phyloP scores from a whole-genome alignment of 2,329 filamentous ascomycete genomes.

The Sodiomyces alkalinus region DNA sequence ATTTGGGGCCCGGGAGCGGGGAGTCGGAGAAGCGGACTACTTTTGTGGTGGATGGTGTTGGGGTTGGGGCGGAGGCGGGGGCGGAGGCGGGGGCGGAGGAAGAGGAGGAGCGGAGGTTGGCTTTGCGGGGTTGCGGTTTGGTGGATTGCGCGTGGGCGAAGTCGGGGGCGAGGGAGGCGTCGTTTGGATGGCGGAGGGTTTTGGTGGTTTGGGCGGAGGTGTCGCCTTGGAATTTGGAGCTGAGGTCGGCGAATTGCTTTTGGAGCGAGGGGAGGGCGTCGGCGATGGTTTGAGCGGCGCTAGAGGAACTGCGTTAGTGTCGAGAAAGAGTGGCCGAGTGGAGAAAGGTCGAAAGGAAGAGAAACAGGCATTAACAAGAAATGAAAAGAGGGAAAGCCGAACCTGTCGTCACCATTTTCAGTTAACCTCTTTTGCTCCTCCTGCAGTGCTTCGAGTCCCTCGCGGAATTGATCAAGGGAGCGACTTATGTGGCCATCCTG shows the following conservation, averaged over 20 bases:
- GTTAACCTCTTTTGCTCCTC: slow-evolving; percentile 48
- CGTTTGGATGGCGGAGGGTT: slow-evolving; percentile 46
- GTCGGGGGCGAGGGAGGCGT: slow-evolving; percentile 44
- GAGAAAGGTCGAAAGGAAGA: too few species aligned
- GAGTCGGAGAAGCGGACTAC: slow-evolving; percentile 78
- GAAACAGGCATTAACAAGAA: too few species aligned
- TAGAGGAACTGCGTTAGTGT: slow-evolving; percentile 8
- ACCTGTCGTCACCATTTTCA: slow-evolving; percentile 50
- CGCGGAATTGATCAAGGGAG: slow-evolving; percentile 72
- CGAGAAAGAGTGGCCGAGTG: background rate
- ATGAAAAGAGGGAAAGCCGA: slow-evolving; percentile 13
- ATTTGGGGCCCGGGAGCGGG: slow-evolving; percentile 22
- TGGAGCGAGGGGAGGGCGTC: slow-evolving; percentile 55
- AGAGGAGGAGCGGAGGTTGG: slow-evolving; percentile 15
- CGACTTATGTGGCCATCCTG: slow-evolving; percentile 83
- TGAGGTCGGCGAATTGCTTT: slow-evolving; percentile 62
- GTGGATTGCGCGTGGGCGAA: slow-evolving; percentile 46
- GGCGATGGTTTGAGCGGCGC: slow-evolving; percentile 32
- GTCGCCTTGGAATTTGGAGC: slow-evolving; percentile 63
- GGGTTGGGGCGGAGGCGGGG: too few species aligned
- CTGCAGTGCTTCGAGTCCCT: slow-evolving; percentile 59
- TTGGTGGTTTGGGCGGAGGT: slow-evolving; percentile 31
- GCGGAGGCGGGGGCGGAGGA: slow-evolving; percentile 13
- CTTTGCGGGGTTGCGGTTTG: slow-evolving; percentile 9
- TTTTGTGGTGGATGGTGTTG: too few species aligned